Evolutionary conservation across 352 stramenopile genomes (phyloP).

Genomic region (Pythium utonaiense): DNA sequence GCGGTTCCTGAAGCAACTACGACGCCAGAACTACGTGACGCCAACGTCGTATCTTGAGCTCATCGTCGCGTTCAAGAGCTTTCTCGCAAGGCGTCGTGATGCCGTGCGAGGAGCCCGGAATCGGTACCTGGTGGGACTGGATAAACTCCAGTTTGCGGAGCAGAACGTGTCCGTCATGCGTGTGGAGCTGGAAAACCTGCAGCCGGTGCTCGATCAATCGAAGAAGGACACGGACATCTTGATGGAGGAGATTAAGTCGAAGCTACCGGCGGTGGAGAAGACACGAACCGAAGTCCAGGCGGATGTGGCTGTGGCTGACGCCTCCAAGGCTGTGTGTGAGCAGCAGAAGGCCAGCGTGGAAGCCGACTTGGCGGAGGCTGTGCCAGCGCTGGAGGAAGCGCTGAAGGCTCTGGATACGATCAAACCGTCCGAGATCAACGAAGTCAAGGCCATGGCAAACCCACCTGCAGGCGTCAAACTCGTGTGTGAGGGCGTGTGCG

Average conservation of each 20-base stretch:
- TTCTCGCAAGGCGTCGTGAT: slow-evolving; percentile 77
- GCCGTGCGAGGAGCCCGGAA: slow-evolving; percentile 79
- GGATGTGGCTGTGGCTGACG: slow-evolving; percentile 71
- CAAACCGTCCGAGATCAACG: slow-evolving; percentile 91
- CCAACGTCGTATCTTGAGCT: slow-evolving; percentile 95
- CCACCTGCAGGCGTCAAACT: slow-evolving; percentile 91
- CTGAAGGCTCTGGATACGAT: slow-evolving; percentile 91
- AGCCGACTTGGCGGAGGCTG: slow-evolving; percentile 90
- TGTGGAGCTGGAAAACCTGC: slow-evolving; percentile 91
- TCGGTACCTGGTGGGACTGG: slow-evolving; percentile 89
- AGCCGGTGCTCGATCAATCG: slow-evolving; percentile 90
- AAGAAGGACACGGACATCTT: slow-evolving; percentile 91
- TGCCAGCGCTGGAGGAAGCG: slow-evolving; percentile 91
- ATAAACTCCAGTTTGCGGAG: slow-evolving; percentile 93
- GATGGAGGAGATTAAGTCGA: slow-evolving; percentile 93
- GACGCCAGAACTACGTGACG: slow-evolving; percentile 94
- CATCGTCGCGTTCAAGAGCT: slow-evolving; percentile 92
- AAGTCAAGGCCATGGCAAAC: slow-evolving; percentile 93
- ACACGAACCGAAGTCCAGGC: slow-evolving; percentile 77
- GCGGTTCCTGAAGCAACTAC: slow-evolving; percentile 77
- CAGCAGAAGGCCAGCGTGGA: slow-evolving; percentile 84
- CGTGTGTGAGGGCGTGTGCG: slow-evolving; percentile 92
- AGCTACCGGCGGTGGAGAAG: slow-evolving; percentile 87
- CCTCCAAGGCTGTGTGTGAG: slow-evolving; percentile 89
- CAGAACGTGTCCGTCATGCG: slow-evolving; percentile 93